Percentiles rank a stretch among this genome's conserved stretches.
Conservation (phyloP, 768 basidiomycete genomes). For the Candolleomyces aberdarensis region DNA sequence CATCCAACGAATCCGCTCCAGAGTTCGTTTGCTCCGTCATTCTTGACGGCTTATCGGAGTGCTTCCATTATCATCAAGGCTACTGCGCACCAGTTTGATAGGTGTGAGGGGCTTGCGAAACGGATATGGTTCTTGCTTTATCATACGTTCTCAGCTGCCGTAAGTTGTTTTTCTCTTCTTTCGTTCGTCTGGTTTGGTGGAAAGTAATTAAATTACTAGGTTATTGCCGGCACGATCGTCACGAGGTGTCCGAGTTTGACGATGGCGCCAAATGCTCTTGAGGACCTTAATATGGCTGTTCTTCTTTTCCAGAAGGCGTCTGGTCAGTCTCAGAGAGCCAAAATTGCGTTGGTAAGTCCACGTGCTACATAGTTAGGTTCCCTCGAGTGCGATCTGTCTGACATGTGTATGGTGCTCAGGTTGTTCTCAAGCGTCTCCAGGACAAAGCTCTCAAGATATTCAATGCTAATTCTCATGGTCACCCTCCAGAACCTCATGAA, state of each 20-base stretch:
- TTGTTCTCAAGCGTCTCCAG: slow-evolving; percentile 41
- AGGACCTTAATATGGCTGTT: slow-evolving; percentile 45
- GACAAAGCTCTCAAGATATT: slow-evolving; percentile 42
- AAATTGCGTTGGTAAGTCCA: slow-evolving; percentile 39
- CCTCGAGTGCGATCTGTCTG: background rate
- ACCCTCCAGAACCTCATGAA: background rate
- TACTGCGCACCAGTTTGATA: slow-evolving; percentile 45
- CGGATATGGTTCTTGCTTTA: slow-evolving; percentile 50
- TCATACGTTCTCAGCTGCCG: slow-evolving; percentile 50
- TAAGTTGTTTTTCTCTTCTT: slow-evolving; percentile 16
- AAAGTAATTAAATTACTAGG: slow-evolving; percentile 27
- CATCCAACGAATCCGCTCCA: slow-evolving; percentile 50
- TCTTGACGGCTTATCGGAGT: slow-evolving; percentile 51
- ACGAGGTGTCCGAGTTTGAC: slow-evolving; percentile 50
- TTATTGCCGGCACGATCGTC: slow-evolving; percentile 60
- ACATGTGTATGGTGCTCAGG: background rate
- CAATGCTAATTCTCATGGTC: slow-evolving; percentile 14
- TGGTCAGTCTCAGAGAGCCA: slow-evolving; percentile 41
- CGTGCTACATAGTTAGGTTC: background rate
- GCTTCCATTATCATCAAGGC: slow-evolving; percentile 51
- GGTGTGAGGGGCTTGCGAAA: slow-evolving; percentile 45
- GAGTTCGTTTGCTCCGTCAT: slow-evolving; percentile 54
- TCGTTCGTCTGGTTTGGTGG: too few relatives aligned
- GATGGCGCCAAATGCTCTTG: slow-evolving; percentile 46
- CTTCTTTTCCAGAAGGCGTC: slow-evolving; percentile 46